Evolutionary conservation across 129 eudicot species (phyloP).

Genomic region (Pulicaria dysenterica): DNA sequence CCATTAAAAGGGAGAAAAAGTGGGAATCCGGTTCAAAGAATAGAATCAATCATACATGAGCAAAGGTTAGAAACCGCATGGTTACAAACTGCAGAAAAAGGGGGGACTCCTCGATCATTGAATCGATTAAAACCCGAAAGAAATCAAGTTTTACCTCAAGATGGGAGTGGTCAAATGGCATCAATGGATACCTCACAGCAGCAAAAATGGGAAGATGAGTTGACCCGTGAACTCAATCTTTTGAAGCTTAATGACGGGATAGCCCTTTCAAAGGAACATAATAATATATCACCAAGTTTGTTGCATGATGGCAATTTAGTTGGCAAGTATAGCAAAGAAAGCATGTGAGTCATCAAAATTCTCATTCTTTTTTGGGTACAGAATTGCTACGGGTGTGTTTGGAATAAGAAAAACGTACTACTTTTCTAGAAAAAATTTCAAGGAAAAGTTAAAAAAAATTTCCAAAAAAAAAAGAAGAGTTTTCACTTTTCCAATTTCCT

Average conservation of each 20-base stretch:
- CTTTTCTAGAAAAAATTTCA: too few species aligned
- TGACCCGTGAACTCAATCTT: constrained; percentile 63
- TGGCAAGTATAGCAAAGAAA: constrained; percentile 54
- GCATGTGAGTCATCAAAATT: constrained; percentile 46
- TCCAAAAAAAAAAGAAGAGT: too few species aligned
- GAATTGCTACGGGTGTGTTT: too few species aligned
- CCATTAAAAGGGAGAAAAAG: constrained; percentile 44
- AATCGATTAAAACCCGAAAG: constrained; percentile 80
- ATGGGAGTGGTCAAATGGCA: constrained; percentile 48
- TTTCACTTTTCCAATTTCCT: too few species aligned
- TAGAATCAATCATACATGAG: constrained; percentile 84
- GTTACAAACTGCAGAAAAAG: constrained; percentile 89
- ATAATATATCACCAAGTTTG: constrained; percentile 79
- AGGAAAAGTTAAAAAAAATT: too few species aligned
- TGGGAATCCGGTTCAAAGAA: constrained; percentile 74
- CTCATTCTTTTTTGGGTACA: too few species aligned
- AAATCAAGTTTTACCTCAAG: constrained; percentile 92
- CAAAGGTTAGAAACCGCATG: constrained; percentile 95
- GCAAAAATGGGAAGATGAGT: constrained; percentile 72
- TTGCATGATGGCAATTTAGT: constrained; percentile 64
- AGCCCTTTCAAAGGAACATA: constrained; percentile 50
- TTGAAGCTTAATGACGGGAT: constrained; percentile 59
- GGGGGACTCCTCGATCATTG: constrained; percentile 81
- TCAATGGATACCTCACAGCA: constrained; percentile 40
- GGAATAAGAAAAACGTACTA: too few species aligned